These are phyloP conservation scores for Cucurbita moschata DNA, from an alignment of 306 rosid species.

Conservation along the genomic window DNA sequence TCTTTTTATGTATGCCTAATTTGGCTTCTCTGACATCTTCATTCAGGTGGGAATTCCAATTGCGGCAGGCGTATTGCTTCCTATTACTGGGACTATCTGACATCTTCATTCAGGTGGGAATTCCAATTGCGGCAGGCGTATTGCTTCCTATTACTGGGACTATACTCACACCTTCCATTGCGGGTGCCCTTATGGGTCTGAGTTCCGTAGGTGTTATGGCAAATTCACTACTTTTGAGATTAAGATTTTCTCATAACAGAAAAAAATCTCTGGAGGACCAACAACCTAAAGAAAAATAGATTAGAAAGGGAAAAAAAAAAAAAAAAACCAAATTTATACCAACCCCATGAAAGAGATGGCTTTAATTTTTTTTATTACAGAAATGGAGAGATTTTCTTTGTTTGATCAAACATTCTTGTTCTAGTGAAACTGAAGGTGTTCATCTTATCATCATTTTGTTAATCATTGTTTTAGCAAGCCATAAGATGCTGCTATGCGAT, in stretches of 20 bases:
- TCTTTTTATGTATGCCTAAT: not conserved
- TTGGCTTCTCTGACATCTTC: not conserved
- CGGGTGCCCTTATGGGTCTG: conserved; percentile 93
- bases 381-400: not conserved
- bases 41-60: conserved; percentile 89
- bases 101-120: conserved; percentile 50
- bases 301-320: too few species aligned
- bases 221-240: conserved; percentile 71
- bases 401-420: too few species aligned
- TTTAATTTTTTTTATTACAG: not conserved
- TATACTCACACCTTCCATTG: conserved; percentile 83
- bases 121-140: conserved; percentile 92
- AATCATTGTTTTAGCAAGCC: not conserved
- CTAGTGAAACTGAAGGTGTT: not conserved
- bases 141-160: conserved; percentile 76
- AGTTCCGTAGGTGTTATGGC: conserved; percentile 83
- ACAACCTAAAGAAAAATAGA: conserved; percentile 4
- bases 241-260: conserved; percentile 49
- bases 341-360: not conserved
- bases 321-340: not conserved
- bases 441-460: not conserved
- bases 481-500: too few species aligned
- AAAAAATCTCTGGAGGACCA: conserved; percentile 19
- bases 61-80: conserved; percentile 84
- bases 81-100: conserved; percentile 46